Evolutionary conservation across 2,329 filamentous ascomycete genomes (phyloP).

Genomic region (Bipolaris cookei): DNA sequence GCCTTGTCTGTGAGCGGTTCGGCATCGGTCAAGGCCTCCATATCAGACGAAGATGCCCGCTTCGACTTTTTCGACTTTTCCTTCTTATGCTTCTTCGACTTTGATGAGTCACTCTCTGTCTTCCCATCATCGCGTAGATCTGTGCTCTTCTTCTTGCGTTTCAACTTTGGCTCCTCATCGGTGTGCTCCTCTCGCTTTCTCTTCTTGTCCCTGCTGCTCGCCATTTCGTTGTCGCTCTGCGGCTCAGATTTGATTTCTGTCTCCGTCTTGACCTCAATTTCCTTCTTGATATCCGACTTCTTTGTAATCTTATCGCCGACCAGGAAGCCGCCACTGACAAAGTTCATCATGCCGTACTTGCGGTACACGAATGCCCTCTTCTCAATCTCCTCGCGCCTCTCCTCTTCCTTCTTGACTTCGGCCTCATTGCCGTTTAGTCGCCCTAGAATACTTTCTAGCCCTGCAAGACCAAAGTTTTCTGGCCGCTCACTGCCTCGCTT

Average conservation of each 20-base stretch:
- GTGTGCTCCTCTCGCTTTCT: constrained; percentile 46
- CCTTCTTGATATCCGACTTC: constrained; percentile 53
- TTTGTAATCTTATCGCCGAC: constrained; percentile 63
- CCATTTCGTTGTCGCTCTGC: constrained; percentile 40
- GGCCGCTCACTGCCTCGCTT: constrained; percentile 70
- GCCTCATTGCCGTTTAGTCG: constrained; percentile 86
- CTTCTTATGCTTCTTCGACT: constrained; percentile 40
- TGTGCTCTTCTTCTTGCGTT: constrained; percentile 49
- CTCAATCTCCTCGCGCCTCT: constrained; percentile 71
- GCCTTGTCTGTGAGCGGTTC: constrained; percentile 53
- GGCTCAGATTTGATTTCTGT: constrained; percentile 52
- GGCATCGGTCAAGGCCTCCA: constrained; percentile 29
- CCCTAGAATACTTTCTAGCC: constrained; percentile 84
- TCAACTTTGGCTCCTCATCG: constrained; percentile 41
- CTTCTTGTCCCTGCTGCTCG: constrained; percentile 40
- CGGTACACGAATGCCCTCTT: constrained; percentile 74
- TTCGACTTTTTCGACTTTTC: constrained; percentile 39
- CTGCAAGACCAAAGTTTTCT: constrained; percentile 82
- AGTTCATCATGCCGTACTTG: constrained; percentile 81
- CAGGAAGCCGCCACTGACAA: constrained; percentile 82
- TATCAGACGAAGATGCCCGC: constrained; percentile 26
- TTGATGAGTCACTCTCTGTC: constrained; percentile 28
- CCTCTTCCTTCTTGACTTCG: constrained; percentile 73
- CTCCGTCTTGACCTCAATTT: constrained; percentile 37
- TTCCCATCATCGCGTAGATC: constrained; percentile 40